Evolutionary conservation across 2,329 filamentous ascomycete genomes (phyloP).

Genomic region (Coniochaeta ligniaria): DNA sequence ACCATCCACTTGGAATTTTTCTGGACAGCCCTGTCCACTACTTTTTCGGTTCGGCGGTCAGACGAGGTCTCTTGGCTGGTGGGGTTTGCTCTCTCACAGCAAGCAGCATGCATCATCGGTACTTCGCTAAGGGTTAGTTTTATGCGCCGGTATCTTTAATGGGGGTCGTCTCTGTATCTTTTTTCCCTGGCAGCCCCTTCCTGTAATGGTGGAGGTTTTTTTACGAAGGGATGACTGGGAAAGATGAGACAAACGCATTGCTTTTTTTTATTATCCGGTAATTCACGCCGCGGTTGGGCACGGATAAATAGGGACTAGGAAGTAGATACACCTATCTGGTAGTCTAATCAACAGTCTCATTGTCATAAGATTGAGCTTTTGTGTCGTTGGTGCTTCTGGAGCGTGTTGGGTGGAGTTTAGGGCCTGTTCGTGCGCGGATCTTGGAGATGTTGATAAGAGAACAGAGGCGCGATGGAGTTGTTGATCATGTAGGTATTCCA

Average conservation of each 20-base stretch:
- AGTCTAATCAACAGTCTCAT: constrained; percentile 1
- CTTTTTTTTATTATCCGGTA: background rate
- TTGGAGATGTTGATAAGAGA: no score
- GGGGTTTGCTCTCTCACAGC: no score
- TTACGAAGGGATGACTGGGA: background rate
- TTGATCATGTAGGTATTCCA: no score
- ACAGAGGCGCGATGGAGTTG: no score
- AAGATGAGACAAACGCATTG: background rate
- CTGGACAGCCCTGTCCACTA: background rate
- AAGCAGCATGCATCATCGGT: no score
- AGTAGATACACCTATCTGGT: background rate
- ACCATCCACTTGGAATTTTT: background rate
- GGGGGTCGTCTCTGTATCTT: background rate
- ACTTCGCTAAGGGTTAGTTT: no score
- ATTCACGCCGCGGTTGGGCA: background rate
- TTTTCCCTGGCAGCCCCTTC: background rate
- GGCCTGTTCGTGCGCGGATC: no score
- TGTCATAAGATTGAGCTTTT: background rate
- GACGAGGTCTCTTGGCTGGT: no score
- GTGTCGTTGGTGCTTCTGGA: background rate
- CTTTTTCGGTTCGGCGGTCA: no score
- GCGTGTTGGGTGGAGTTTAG: background rate
- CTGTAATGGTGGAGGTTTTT: background rate
- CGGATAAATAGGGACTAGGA: background rate
- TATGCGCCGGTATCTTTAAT: background rate